Evolutionary conservation across 352 stramenopile genomes (phyloP), one percentile per base, ranked within the genome.

Genomic region (Globisporangium apiculatum): DNA sequence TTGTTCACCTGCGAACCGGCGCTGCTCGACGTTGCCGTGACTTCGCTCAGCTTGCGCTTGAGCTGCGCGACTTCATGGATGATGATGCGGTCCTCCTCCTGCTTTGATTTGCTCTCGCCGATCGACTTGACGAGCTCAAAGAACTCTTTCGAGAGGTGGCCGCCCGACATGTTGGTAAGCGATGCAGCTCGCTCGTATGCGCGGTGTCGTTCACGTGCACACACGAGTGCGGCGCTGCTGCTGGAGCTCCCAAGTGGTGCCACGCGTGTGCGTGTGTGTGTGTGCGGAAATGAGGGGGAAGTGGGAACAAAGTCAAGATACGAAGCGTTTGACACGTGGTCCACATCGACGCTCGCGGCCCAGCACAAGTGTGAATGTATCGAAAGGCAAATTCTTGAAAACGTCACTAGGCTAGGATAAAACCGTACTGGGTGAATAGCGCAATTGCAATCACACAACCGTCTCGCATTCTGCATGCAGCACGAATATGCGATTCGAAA

Each of bases 111-210:
- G 74, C 89, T 98, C 83, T 99, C 97, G 58, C 97, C 97, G 67
- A 99, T 99, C 36, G 96, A 97, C 76, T 99, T 99, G 71, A 99
- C 95, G 55, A 99, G 94, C 83, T 99, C 97, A 75, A 99, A 99
- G 85, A 99, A 99, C 76, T 99, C 97, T 70, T 97, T 98, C 46
- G 90, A 96, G 61, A 97, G 64, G 60, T 96, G 87, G 38, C 83
- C 76, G 70, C 86, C 85, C 69, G 85, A 94, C 87, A 96, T 95
- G 62, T 8, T 70, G 4, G 36, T 9, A 47, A 15, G 5, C 11
- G 11, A 9, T 0, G 31, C 17, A 38, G 31, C 42, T 14, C 6
- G 18, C 45, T 55, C 46, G 42, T 24, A 40, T 49, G 48, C 24
- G 46, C 15, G 11, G 14, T 50, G n/a, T 43, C 55, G 48, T 31